phyloP scores from a whole-genome alignment of 208 protist species.

The Endotrypanum monterogeii region DNA sequence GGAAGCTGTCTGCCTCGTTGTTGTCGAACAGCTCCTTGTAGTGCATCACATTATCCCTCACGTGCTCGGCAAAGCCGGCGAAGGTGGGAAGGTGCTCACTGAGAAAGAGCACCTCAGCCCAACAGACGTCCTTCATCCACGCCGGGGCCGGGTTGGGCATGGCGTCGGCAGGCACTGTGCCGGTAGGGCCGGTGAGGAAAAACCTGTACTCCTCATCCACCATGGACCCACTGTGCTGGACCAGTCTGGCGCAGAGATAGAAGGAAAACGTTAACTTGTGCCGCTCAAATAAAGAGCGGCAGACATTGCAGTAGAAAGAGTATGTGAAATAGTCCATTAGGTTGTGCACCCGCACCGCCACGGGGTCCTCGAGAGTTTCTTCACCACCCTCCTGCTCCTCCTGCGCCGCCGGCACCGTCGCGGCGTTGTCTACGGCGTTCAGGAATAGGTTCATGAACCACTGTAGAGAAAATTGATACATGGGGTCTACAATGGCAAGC shows the following conservation, averaged over 20 bases:
- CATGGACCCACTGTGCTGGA: constrained; percentile 76
- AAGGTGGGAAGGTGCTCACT: constrained; percentile 68
- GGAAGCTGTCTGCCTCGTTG: constrained; percentile 68
- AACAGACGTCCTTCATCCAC: constrained; percentile 95
- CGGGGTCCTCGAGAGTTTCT: constrained; percentile 38
- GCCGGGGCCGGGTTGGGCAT: constrained; percentile 84
- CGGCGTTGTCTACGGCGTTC: constrained; percentile 76
- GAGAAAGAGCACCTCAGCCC: constrained; percentile 93
- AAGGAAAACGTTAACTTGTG: constrained; percentile 99
- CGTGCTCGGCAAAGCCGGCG: constrained; percentile 86
- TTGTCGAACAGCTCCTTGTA: constrained; percentile 95
- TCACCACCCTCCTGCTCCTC: constrained; percentile 1
- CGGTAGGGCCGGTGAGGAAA: constrained; percentile 89
- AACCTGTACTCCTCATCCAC: constrained; percentile 92
- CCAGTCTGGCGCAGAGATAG: constrained; percentile 91
- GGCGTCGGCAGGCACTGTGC: constrained; percentile 35
- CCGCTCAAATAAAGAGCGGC: constrained; percentile 97
- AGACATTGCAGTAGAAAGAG: constrained; percentile 97
- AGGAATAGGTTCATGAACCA: constrained; percentile 98
- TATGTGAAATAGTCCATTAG: constrained; percentile 97
- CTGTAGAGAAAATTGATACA: constrained; percentile 98
- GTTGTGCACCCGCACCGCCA: constrained; percentile 86
- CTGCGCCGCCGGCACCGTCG: constrained; percentile 36
- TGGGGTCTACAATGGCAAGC: constrained; percentile 94
- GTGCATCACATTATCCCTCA: constrained; percentile 73